Evolutionary conservation across 2,329 filamentous ascomycete genomes (phyloP).

Genomic region (Colletotrichum costaricense): DNA sequence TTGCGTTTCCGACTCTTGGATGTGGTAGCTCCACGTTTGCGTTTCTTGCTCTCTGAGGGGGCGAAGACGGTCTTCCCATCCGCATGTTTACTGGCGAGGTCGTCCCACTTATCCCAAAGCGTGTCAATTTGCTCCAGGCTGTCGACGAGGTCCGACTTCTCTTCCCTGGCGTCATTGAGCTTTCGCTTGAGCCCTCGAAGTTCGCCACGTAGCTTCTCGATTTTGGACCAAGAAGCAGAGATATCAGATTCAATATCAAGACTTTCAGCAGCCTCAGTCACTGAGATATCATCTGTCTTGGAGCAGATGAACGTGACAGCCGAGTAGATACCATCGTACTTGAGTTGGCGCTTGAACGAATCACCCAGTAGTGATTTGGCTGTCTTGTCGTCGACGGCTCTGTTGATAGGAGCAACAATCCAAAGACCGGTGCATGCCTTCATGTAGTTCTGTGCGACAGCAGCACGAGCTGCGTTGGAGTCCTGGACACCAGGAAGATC

Average conservation of each 20-base stretch:
- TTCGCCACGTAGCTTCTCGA: constrained; percentile 39
- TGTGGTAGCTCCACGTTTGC: constrained; percentile 34
- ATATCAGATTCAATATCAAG: constrained; percentile 42
- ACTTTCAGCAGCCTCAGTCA: constrained; percentile 48
- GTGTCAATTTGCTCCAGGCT: constrained; percentile 38
- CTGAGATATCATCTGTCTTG: constrained; percentile 70
- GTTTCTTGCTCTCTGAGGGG: constrained; percentile 37
- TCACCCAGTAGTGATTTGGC: constrained; percentile 67
- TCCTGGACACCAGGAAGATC: constrained; percentile 71
- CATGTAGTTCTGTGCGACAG: constrained; percentile 69
- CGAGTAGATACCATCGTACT: constrained; percentile 66
- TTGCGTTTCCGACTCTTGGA: constrained; percentile 23
- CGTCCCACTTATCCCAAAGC: constrained; percentile 39
- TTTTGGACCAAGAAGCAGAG: constrained; percentile 46
- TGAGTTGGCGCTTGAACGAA: constrained; percentile 68
- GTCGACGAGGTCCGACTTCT: constrained; percentile 34
- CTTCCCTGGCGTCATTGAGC: background rate
- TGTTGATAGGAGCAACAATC: constrained; percentile 72
- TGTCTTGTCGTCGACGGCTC: constrained; percentile 70
- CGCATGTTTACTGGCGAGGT: constrained; percentile 28
- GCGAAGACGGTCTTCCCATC: constrained; percentile 39
- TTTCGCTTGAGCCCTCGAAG: constrained; percentile 40
- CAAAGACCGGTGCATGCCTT: constrained; percentile 70
- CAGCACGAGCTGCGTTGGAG: constrained; percentile 68
- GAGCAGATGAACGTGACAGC: constrained; percentile 71